Percentiles rank a stretch among this genome's conserved stretches.
Conservation (phyloP, 208 protist species). For the Endotrypanum monterogeii region DNA sequence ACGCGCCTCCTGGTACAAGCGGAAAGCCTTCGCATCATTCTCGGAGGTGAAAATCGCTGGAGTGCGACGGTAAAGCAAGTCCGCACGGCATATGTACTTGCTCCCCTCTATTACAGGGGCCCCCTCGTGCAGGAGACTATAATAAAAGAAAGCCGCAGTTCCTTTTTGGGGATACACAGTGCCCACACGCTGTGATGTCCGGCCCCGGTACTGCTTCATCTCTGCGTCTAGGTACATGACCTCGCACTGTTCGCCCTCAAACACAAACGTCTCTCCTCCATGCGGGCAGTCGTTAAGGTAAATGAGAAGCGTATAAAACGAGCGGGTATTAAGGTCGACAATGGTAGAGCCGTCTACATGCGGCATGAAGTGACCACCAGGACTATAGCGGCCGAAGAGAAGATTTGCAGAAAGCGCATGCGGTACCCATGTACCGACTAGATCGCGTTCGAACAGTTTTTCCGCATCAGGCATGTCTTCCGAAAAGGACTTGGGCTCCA, state of each 20-base stretch:
- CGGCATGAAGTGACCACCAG: slow-evolving; percentile 91
- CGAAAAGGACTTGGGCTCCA: slow-evolving; percentile 65
- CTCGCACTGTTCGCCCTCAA: slow-evolving; percentile 71
- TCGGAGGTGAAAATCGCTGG: slow-evolving; percentile 72
- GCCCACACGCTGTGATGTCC: slow-evolving; percentile 44
- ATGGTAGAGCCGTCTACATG: slow-evolving; percentile 91
- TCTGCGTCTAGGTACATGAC: slow-evolving; percentile 56
- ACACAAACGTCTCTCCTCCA: slow-evolving; percentile 85
- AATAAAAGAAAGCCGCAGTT: slow-evolving; percentile 85
- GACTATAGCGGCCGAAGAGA: slow-evolving; percentile 77
- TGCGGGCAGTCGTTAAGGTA: slow-evolving; percentile 85
- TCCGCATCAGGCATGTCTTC: slow-evolving; percentile 57
- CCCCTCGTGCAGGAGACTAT: slow-evolving; percentile 87
- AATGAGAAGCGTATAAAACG: slow-evolving; percentile 89
- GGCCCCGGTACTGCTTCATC: slow-evolving; percentile 61
- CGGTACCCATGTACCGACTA: slow-evolving; percentile 80
- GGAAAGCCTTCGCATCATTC: slow-evolving; percentile 66
- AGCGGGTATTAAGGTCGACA: slow-evolving; percentile 86
- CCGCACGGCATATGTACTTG: slow-evolving; percentile 91
- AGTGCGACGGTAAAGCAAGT: slow-evolving; percentile 77
- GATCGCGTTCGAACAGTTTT: slow-evolving; percentile 75
- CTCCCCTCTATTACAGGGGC: slow-evolving; percentile 59
- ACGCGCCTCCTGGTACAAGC: slow-evolving; percentile 76
- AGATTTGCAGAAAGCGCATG: slow-evolving; percentile 74
- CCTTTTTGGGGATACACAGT: slow-evolving; percentile 67